A percentile compares a stretch with the other conserved stretches of the same genome.
Evolutionary conservation across 495 filamentous ascomycete genomes (phyloP).

Genomic region (Thermothielavioides terrestris): DNA sequence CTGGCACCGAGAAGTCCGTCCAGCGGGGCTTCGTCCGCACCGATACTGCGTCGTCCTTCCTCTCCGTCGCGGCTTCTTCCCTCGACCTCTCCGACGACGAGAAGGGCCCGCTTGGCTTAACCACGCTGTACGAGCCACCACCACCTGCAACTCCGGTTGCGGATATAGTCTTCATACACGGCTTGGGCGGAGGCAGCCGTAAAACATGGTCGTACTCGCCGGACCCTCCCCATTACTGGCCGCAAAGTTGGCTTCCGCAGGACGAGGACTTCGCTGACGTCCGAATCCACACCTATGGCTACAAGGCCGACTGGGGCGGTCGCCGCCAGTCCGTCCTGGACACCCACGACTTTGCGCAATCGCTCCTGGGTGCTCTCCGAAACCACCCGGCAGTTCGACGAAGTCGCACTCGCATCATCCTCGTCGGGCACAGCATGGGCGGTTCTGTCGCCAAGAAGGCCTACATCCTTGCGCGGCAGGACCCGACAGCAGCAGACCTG

Average conservation of each 20-base stretch:
- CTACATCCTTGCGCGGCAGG: constrained; percentile 24
- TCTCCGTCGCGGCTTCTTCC: background rate
- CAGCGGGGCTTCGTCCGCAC: background rate
- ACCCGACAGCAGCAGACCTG: constrained; percentile 20
- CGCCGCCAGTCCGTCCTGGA: constrained; percentile 28
- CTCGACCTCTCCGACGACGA: constrained; percentile 5
- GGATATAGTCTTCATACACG: constrained; percentile 35
- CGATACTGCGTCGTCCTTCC: background rate
- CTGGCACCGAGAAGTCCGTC: background rate
- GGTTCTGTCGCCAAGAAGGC: constrained; percentile 45
- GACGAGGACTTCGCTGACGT: constrained; percentile 20
- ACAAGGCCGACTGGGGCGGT: constrained; percentile 24
- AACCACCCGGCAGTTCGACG: constrained; percentile 26
- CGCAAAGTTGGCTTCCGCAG: constrained; percentile 22
- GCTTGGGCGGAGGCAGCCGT: constrained; percentile 24
- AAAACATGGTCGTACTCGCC: constrained; percentile 25
- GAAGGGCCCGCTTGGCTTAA: constrained; percentile 29
- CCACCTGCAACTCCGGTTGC: constrained; percentile 14
- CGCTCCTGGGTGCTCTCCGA: constrained; percentile 31
- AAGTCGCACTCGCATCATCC: constrained; percentile 28
- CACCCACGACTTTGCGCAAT: constrained; percentile 38
- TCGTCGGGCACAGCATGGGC: constrained; percentile 48
- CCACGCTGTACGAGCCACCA: constrained; percentile 25
- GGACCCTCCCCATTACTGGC: constrained; percentile 23
- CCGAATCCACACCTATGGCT: constrained; percentile 25